phyloP scores from a whole-genome alignment of 2,329 filamentous ascomycete species.

The Herpotrichia juniperi region DNA sequence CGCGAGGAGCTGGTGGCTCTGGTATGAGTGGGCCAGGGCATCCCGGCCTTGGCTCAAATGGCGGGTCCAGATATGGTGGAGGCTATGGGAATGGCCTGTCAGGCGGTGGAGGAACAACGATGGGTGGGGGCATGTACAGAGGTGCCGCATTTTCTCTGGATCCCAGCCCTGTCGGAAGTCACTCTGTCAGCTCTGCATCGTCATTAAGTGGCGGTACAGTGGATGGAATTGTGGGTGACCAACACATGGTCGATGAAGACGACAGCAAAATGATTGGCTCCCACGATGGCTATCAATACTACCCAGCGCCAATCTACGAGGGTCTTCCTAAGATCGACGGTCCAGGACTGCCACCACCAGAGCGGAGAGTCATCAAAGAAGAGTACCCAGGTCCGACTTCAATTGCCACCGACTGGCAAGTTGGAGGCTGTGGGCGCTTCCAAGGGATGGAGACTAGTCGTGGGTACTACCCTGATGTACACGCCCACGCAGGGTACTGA shows the following conservation, averaged over 20 bases:
- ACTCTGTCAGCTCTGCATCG: conserved; percentile 53
- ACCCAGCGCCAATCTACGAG: conserved; percentile 52
- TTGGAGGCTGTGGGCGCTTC: conserved; percentile 50
- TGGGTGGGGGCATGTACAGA: conserved; percentile 42
- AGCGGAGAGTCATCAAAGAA: conserved; percentile 51
- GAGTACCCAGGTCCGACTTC: conserved; percentile 46
- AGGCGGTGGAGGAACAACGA: conserved; percentile 32
- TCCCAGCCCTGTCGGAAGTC: conserved; percentile 46
- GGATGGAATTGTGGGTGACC: conserved; percentile 50
- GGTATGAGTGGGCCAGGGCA: conserved; percentile 37
- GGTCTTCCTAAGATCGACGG: conserved; percentile 41
- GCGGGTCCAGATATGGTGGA: conserved; percentile 54
- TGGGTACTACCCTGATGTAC: conserved; percentile 54
- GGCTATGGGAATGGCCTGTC: conserved; percentile 40
- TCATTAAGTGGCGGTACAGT: conserved; percentile 47
- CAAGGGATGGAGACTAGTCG: conserved; percentile 55
- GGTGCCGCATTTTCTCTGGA: conserved; percentile 44
- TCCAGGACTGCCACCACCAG: conserved; percentile 35
- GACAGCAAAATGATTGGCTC: conserved; percentile 49
- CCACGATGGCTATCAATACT: conserved; percentile 55
- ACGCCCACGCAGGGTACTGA: conserved; percentile 48
- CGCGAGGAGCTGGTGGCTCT: conserved; percentile 40
- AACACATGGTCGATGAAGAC: conserved; percentile 46
- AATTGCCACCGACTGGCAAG: conserved; percentile 40
- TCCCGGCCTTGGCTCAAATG: conserved; percentile 71